These are phyloP conservation scores for Cantharellus cinnabarinus DNA, from an alignment of 768 basidiomycete genomes.

Conservation along the genomic window DNA sequence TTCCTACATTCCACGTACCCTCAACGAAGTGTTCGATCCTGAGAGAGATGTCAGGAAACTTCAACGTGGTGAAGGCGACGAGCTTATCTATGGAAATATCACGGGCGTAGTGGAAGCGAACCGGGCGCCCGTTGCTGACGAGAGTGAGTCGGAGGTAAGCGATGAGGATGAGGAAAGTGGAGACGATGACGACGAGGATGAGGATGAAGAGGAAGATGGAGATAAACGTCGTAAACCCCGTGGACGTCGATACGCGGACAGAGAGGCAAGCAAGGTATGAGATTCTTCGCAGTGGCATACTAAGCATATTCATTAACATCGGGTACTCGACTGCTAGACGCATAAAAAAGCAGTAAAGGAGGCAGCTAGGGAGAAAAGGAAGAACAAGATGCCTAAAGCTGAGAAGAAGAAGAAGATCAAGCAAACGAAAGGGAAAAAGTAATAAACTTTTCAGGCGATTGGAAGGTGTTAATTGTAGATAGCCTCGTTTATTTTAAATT, in stretches of 20 bases:
- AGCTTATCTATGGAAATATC: slow-evolving; percentile 71
- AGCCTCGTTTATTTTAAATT: too few species aligned
- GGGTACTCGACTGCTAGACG: slow-evolving; percentile 31
- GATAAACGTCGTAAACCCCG: slow-evolving; percentile 40
- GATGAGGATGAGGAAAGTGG: slow-evolving; percentile 13
- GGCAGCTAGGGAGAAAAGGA: slow-evolving; percentile 70
- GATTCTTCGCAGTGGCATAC: not conserved
- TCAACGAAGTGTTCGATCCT: slow-evolving; percentile 87
- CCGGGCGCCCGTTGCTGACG: slow-evolving; percentile 11
- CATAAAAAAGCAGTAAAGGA: slow-evolving; percentile 79
- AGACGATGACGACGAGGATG: slow-evolving; percentile 11
- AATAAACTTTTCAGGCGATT: too few species aligned
- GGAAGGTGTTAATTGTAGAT: too few species aligned
- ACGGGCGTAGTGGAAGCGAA: slow-evolving; percentile 39
- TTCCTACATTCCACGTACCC: slow-evolving; percentile 79
- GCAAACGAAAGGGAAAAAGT: slow-evolving; percentile 7
- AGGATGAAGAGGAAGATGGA: slow-evolving; percentile 15
- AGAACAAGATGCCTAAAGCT: slow-evolving; percentile 85
- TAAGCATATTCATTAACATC: slow-evolving; percentile 1
- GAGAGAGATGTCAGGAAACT: slow-evolving; percentile 76
- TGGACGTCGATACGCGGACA: slow-evolving; percentile 86
- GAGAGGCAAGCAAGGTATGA: slow-evolving; percentile 68
- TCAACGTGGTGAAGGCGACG: slow-evolving; percentile 42
- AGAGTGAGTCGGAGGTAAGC: slow-evolving; percentile 16
- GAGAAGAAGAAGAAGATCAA: slow-evolving; percentile 83